phyloP scores from a whole-genome alignment of 1,139 yeast species.

The Pneumocystis carinii region DNA sequence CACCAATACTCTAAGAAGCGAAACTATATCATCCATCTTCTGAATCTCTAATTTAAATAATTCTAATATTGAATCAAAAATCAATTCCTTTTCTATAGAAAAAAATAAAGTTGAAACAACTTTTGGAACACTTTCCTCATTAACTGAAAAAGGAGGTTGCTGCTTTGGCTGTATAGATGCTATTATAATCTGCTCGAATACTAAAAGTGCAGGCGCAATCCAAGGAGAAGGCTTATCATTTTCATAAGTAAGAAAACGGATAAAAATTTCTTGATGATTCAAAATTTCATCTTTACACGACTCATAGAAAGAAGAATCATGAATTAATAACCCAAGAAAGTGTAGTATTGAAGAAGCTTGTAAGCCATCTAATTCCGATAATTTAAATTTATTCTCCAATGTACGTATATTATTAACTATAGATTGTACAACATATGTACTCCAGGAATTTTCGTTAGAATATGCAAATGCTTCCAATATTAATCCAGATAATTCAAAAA shows the following conservation, averaged over 20 bases:
- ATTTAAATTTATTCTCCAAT: not conserved
- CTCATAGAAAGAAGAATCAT: conserved; percentile 27
- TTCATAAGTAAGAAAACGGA: conserved; percentile 16
- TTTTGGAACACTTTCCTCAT: conserved; percentile 1
- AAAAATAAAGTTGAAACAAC: conserved; percentile 6
- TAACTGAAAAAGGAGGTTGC: not conserved
- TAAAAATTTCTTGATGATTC: conserved; percentile 24
- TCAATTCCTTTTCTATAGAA: not conserved
- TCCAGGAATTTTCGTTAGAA: not conserved
- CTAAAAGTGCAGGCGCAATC: conserved; percentile 23
- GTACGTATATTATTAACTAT: not conserved
- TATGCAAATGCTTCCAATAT: conserved; percentile 23
- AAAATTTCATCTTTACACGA: conserved; percentile 30
- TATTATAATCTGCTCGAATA: conserved; percentile 21
- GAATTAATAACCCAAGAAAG: conserved; percentile 35
- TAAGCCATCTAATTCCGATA: not conserved
- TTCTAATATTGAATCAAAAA: not conserved
- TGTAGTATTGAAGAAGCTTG: conserved; percentile 33
- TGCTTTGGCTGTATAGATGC: conserved; percentile 15
- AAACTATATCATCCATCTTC: conserved; percentile 17
- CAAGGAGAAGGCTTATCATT: conserved; percentile 18
- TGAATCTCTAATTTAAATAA: not conserved
- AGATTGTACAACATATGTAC: not conserved
- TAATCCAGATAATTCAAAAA: conserved; percentile 37
- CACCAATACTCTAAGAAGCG: conserved; percentile 38